phyloP scores from a whole-genome alignment of 768 basidiomycete species.

The Pluteus cervinus region DNA sequence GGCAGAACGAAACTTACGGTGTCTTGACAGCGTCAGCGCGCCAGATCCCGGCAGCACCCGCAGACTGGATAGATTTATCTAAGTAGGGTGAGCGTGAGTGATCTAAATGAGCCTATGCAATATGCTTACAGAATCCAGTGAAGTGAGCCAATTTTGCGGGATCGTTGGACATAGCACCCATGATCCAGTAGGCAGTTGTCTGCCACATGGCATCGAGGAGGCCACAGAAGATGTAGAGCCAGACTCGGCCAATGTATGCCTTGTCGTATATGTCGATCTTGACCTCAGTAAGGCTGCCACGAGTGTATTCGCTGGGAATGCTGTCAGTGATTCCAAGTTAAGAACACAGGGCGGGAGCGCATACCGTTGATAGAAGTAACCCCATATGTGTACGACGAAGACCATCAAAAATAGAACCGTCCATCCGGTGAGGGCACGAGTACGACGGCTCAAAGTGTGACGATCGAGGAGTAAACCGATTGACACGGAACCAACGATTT shows the following conservation, averaged over 20 bases:
- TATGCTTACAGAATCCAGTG: slow-evolving; percentile 68
- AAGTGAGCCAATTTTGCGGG: slow-evolving; percentile 75
- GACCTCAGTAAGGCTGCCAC: too few species aligned
- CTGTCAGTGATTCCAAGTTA: slow-evolving; percentile 12
- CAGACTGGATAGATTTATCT: slow-evolving; percentile 75
- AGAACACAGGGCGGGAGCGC: neutral
- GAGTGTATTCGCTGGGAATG: slow-evolving; percentile 48
- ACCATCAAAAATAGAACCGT: slow-evolving; percentile 52
- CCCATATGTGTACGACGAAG: slow-evolving; percentile 71
- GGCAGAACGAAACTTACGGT: slow-evolving; percentile 57
- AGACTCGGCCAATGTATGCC: slow-evolving; percentile 47
- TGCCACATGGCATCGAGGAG: slow-evolving; percentile 84
- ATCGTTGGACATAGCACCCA: slow-evolving; percentile 84
- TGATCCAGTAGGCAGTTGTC: slow-evolving; percentile 75
- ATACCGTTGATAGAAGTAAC: slow-evolving; percentile 69
- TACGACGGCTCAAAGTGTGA: slow-evolving; percentile 47
- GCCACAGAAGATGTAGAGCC: slow-evolving; percentile 68
- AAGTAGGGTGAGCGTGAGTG: slow-evolving; percentile 1
- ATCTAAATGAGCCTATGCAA: neutral
- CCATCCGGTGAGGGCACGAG: slow-evolving; percentile 72
- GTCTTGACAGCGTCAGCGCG: slow-evolving; percentile 54
- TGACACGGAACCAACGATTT: slow-evolving; percentile 67
- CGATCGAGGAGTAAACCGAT: slow-evolving; percentile 70
- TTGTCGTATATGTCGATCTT: slow-evolving; percentile 57
- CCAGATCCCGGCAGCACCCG: slow-evolving; percentile 71